Conservation (phyloP, 768 basidiomycete genomes). For the Pleurotus tuoliensis region DNA sequence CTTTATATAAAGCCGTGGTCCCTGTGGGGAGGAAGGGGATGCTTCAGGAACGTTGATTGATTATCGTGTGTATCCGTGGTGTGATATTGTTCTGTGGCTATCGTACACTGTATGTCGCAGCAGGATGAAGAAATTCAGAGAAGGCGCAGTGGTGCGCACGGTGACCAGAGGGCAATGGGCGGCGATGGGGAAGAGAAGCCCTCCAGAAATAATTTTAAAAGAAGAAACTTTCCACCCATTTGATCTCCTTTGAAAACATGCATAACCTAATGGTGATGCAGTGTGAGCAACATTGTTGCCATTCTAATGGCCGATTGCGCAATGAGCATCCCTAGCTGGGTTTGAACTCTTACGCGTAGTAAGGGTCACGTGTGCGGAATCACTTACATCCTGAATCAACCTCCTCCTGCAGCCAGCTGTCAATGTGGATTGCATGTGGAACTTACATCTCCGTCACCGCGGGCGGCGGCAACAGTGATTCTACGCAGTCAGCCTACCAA, state of each 20-base stretch:
- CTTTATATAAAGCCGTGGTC: background rate
- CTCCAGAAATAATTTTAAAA: too few relatives aligned
- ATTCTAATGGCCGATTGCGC: constrained; percentile 2
- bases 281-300: constrained; percentile 6
- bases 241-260: background rate
- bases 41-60: background rate
- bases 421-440: too few relatives aligned
- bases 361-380: too few relatives aligned
- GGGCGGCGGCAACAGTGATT: too few relatives aligned
- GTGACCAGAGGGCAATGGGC: too few relatives aligned
- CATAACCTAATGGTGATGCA: background rate
- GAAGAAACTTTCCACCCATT: too few relatives aligned
- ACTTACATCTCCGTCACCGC: too few relatives aligned
- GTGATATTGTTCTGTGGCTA: background rate
- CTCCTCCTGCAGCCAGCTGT: too few relatives aligned
- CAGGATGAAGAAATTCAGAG: background rate
- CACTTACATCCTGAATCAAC: too few relatives aligned
- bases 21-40: background rate
- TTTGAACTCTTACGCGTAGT: background rate
- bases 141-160: too few relatives aligned
- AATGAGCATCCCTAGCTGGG: background rate
- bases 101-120: background rate
- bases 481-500: too few relatives aligned
- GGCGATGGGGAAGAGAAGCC: too few relatives aligned
- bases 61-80: background rate